phyloP scores from a whole-genome alignment of 192 early-diverging fungal species.

The Coemansia sp. region DNA sequence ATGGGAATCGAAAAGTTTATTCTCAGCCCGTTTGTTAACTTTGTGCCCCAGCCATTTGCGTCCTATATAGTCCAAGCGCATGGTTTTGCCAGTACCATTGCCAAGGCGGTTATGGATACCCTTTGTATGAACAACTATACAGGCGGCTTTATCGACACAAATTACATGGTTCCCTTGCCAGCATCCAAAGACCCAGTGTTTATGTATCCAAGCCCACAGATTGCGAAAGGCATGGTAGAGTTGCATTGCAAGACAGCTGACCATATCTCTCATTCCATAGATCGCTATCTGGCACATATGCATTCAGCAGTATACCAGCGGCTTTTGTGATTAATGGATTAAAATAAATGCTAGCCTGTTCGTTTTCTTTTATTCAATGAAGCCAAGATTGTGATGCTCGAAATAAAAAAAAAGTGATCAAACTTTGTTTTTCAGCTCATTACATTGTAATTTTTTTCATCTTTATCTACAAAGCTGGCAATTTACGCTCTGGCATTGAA shows the following conservation, averaged over 20 bases:
- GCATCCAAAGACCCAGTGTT: neutral
- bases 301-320: neutral
- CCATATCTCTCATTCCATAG: neutral
- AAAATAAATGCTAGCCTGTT: too few species aligned
- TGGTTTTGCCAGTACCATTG: neutral
- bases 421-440: too few species aligned
- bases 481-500: too few species aligned
- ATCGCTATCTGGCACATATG: neutral
- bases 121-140: neutral
- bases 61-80: neutral
- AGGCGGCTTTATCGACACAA: conserved; percentile 4
- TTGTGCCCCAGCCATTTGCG: conserved; percentile 19
- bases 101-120: conserved; percentile 1
- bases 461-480: too few species aligned
- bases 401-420: too few species aligned
- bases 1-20: neutral
- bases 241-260: neutral
- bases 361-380: too few species aligned
- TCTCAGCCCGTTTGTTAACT: neutral
- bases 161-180: conserved; percentile 14
- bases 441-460: too few species aligned
- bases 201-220: conserved; percentile 23
- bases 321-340: neutral
- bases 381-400: too few species aligned
- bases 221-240: conserved; percentile 14